phyloP scores from a whole-genome alignment of 495 filamentous ascomycete genomes.

The Podospora anserina region DNA sequence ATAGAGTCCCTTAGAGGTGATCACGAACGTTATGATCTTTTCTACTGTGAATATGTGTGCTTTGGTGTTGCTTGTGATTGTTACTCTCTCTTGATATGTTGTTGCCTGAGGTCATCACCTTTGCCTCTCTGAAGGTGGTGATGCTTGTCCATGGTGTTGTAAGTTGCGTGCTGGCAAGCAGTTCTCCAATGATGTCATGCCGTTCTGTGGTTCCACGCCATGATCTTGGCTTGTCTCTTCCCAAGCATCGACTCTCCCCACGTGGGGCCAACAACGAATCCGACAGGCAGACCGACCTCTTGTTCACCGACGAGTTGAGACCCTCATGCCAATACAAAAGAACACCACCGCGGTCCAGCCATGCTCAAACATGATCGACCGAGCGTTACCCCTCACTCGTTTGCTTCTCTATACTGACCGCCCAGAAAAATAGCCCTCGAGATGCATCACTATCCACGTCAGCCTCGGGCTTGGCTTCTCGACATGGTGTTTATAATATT shows the following conservation, averaged over 20 bases:
- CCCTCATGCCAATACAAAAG: neutral
- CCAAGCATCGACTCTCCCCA: neutral
- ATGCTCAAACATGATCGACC: neutral
- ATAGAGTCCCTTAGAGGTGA: conserved; percentile 50
- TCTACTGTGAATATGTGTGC: conserved; percentile 17
- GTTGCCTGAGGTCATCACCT: no score
- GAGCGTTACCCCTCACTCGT: neutral
- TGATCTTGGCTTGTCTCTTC: neutral
- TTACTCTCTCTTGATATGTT: neutral
- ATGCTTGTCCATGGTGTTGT: neutral
- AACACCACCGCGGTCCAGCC: neutral
- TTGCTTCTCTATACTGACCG: neutral
- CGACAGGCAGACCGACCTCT: neutral
- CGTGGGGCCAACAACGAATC: neutral
- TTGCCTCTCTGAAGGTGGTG: neutral
- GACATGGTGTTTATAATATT: neutral
- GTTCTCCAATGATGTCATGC: neutral
- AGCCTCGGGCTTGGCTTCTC: neutral
- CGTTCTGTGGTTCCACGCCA: neutral
- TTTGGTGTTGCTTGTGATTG: neutral
- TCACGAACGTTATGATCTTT: conserved; percentile 29
- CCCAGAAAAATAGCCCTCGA: conserved; percentile 1
- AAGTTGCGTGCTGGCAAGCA: neutral
- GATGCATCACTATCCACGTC: conserved; percentile 1
- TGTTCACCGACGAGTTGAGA: neutral